Percentiles rank a stretch among this genome's conserved stretches.
phyloP scores from a whole-genome alignment of 345 rosid genomes.

The Lumnitzera racemosa region DNA sequence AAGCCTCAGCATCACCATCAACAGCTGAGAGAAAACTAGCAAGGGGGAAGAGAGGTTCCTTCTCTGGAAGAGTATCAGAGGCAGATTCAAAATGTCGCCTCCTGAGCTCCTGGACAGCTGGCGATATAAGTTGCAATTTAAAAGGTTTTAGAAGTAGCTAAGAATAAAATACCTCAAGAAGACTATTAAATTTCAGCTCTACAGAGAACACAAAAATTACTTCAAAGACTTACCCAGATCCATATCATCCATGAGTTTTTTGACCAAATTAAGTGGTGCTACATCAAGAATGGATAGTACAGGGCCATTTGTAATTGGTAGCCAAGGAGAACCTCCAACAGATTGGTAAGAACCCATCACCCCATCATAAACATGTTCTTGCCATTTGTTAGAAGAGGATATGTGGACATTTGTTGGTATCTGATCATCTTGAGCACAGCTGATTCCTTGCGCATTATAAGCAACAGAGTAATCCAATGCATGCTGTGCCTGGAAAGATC shows the following conservation, averaged over 20 bases:
- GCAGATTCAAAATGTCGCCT: constrained; percentile 45
- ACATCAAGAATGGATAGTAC: constrained; percentile 49
- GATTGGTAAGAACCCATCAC: constrained; percentile 20
- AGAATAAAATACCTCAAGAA: constrained; percentile 5
- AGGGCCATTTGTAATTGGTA: constrained; percentile 32
- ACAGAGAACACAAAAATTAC: constrained; percentile 1
- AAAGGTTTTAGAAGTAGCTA: background rate
- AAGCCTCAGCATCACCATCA: constrained; percentile 33
- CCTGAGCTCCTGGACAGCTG: constrained; percentile 60
- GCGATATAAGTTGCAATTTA: constrained; percentile 12
- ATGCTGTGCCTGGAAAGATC: constrained; percentile 11
- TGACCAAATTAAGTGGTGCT: constrained; percentile 53
- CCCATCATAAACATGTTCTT: constrained; percentile 8
- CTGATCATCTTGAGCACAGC: constrained; percentile 12
- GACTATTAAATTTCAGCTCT: background rate
- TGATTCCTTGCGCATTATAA: constrained; percentile 10
- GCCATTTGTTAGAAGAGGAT: constrained; percentile 12
- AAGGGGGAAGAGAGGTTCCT: constrained; percentile 65
- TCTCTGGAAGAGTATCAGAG: constrained; percentile 41
- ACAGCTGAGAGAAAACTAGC: constrained; percentile 22
- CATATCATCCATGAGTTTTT: constrained; percentile 53
- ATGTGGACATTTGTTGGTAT: constrained; percentile 16
- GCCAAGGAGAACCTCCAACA: constrained; percentile 27
- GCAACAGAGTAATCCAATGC: constrained; percentile 12
- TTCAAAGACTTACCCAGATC: constrained; percentile 40